Percentiles rank a stretch among this genome's conserved stretches.
These are phyloP conservation scores for Rhizopogon salebrosus DNA, from an alignment of 768 basidiomycete species.

Conservation along the genomic window DNA sequence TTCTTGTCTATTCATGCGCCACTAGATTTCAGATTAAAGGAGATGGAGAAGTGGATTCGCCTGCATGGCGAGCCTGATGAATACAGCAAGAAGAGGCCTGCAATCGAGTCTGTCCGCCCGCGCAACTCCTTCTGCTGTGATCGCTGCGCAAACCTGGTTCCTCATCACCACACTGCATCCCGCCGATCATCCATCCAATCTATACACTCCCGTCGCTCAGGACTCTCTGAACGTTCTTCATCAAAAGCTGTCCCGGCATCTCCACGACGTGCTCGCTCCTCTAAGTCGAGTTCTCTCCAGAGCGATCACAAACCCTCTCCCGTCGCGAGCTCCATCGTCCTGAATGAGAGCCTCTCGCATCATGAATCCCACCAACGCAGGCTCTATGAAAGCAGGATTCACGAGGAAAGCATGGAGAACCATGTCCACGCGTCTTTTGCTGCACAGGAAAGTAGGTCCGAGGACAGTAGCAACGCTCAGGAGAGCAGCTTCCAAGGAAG, in stretches of 20 bases:
- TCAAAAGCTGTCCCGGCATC: constrained; percentile 5
- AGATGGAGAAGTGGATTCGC: constrained; percentile 76
- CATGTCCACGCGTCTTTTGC: background rate
- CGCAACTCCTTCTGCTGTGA: constrained; percentile 29
- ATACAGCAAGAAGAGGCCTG: constrained; percentile 14
- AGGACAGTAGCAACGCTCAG: constrained; percentile 8
- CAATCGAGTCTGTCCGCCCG: constrained; percentile 16
- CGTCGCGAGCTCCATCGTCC: constrained; percentile 7
- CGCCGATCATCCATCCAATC: constrained; percentile 25
- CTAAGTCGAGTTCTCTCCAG: constrained; percentile 5
- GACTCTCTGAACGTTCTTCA: constrained; percentile 13
- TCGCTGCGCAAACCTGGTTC: constrained; percentile 29
- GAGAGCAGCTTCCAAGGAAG: constrained; percentile 8
- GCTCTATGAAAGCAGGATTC: constrained; percentile 13
- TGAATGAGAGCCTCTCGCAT: constrained; percentile 9
- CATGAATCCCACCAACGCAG: constrained; percentile 10
- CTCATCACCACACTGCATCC: constrained; percentile 24
- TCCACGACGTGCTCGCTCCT: constrained; percentile 16
- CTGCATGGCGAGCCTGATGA: constrained; percentile 34
- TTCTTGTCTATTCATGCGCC: constrained; percentile 70
- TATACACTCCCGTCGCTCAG: constrained; percentile 17
- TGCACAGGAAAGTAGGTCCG: constrained; percentile 3
- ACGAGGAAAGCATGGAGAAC: background rate
- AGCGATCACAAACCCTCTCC: constrained; percentile 7
- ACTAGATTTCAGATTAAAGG: constrained; percentile 67